Evolutionary conservation across 2,329 filamentous ascomycete genomes (phyloP).

Genomic region (Aspergillus ustus): DNA sequence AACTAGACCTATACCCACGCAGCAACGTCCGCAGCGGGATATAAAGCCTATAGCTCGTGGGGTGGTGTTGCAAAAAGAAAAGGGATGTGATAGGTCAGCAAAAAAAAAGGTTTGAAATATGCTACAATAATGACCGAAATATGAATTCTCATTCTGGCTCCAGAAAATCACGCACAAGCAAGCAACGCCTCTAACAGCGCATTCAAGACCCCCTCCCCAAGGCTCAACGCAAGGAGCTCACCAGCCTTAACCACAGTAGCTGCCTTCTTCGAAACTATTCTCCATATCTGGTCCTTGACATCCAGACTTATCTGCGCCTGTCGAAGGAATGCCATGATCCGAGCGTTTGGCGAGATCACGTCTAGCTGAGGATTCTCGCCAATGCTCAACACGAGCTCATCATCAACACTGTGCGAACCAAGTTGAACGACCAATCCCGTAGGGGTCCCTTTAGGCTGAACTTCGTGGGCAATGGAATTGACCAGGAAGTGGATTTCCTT

Average conservation of each 20-base stretch:
- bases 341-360: conserved; percentile 24
- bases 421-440: background rate
- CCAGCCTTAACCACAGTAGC: background rate
- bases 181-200: background rate
- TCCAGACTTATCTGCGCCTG: conserved; percentile 30
- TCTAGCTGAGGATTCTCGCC: conserved; percentile 37
- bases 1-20: no score
- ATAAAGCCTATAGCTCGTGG: no score
- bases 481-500: background rate
- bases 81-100: no score
- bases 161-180: background rate
- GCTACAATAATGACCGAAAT: no score
- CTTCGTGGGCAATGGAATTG: background rate
- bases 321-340: conserved; percentile 25
- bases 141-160: no score
- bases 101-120: no score
- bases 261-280: conserved; percentile 22
- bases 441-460: background rate
- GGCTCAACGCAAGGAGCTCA: background rate
- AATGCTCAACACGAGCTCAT: conserved; percentile 19
- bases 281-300: conserved; percentile 34
- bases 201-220: background rate
- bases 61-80: no score
- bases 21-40: no score
- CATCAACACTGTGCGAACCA: background rate